Percentiles rank a stretch among this genome's conserved stretches.
These are phyloP conservation scores for Bipolaris gigantea DNA, from an alignment of 2,329 filamentous ascomycete species.

Conservation along the genomic window DNA sequence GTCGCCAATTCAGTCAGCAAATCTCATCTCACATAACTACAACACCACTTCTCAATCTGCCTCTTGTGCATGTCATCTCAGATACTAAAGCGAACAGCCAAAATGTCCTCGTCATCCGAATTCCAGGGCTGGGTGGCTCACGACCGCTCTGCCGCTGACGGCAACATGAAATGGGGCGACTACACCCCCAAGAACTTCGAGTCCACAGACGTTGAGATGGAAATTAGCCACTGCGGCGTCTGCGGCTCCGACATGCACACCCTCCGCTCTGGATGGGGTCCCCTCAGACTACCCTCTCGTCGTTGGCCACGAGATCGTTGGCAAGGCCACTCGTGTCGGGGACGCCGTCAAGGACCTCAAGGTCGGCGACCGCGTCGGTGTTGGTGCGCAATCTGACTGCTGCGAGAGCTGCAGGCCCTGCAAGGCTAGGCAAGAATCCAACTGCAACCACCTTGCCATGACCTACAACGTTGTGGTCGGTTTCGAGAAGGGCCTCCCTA, in stretches of 20 bases:
- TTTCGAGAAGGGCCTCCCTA: slow-evolving; percentile 46
- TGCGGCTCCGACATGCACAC: slow-evolving; percentile 43
- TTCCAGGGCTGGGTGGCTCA: slow-evolving; percentile 62
- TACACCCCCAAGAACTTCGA: slow-evolving; percentile 54
- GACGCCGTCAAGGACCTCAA: slow-evolving; percentile 55
- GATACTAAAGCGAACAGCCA: neutral
- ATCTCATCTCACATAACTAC: neutral
- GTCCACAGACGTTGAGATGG: slow-evolving; percentile 64
- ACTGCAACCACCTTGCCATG: slow-evolving; percentile 51
- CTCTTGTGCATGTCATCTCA: neutral
- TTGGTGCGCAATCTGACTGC: slow-evolving; percentile 53
- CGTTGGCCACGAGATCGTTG: slow-evolving; percentile 49
- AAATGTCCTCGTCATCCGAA: slow-evolving; percentile 35
- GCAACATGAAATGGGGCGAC: slow-evolving; percentile 58
- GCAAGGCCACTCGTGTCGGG: slow-evolving; percentile 43
- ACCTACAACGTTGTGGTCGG: slow-evolving; percentile 51
- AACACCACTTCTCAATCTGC: neutral
- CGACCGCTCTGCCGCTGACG: slow-evolving; percentile 52
- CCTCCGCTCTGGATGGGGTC: slow-evolving; percentile 49
- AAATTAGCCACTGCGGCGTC: slow-evolving; percentile 47
- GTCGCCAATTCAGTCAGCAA: neutral
- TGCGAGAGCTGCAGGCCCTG: slow-evolving; percentile 54
- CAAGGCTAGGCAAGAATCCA: slow-evolving; percentile 48
- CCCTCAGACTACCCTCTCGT: slow-evolving; percentile 53
- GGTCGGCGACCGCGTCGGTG: slow-evolving; percentile 62